Base-by-base conservation (phyloP, 179 eudicot genomes). In the Sideroxylon spinosum region DNA sequence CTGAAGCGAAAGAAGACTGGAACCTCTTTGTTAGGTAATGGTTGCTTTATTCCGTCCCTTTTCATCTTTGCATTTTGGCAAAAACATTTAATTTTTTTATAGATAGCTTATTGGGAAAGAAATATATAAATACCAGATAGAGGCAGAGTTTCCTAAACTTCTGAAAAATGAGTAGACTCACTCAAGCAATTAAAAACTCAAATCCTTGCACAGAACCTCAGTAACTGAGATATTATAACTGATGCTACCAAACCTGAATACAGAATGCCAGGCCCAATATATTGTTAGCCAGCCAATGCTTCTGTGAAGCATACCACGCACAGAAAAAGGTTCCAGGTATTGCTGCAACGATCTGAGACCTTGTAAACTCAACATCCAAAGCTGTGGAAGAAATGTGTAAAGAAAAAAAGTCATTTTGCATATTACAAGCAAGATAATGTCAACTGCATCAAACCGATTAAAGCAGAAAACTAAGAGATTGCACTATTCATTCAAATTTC, bases 271-370 rank as follows among this genome's bases (percentile, higher is more conserved):
- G 89, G 29, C 99, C 99, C 89, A 95, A 81, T 75, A 82, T 84
- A 81, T 93, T 93, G 88, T 95, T 95, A 67, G 99, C 98, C 55
- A 95, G 88, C 99, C 99, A 95, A 85, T 95, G 99, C 88, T 95
- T 95, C 91, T 89, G 83, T 76, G 86, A 84, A 79, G 98, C 99
- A 83, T 95, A 95, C 97, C 98, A 95, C 19, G 88, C 95, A 81
- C 98, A 95, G 83, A 95, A 93, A 80, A 95, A 91, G 77, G 88
- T 82, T 71, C 98, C 97, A 60, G 98, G 97, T 64, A 95, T 91
- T 65, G 91, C 97, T 8, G 99, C 98, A 68, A 93, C 84, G 52
- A 90, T 79, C 85, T 93, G 98, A 59, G 98, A 95, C 87, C 88
- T 90, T 72, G 98, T 94, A 76, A 94, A 94, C 86, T 94, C 98